A percentile compares a stretch with the other conserved stretches of the same genome.
Evolutionary conservation across 495 filamentous ascomycete genomes (phyloP).

Genomic region (Tuber melanosporum): DNA sequence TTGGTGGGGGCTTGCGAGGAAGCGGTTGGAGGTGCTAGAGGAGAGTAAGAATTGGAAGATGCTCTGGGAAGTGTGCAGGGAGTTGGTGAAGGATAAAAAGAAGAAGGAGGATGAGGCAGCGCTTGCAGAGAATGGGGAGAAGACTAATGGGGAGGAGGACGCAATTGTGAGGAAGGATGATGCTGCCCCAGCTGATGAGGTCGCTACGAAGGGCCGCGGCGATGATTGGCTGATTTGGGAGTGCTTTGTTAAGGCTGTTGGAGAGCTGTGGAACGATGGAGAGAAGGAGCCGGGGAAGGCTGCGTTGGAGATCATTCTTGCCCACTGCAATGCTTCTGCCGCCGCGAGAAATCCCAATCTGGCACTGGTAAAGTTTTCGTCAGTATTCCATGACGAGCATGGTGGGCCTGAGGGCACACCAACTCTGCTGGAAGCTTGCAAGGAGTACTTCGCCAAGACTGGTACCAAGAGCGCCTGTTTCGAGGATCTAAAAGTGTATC

Average conservation of each 20-base stretch:
- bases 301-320: conserved; percentile 39
- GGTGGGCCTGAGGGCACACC: conserved; percentile 42
- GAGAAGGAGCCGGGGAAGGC: conserved; percentile 35
- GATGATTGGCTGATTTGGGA: conserved; percentile 58
- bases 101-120: conserved; percentile 43
- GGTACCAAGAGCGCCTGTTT: conserved; percentile 53
- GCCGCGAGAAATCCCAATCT: conserved; percentile 44
- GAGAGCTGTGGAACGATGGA: conserved; percentile 40
- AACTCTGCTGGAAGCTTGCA: conserved; percentile 46
- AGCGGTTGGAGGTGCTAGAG: conserved; percentile 48
- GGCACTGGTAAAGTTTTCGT: conserved; percentile 39
- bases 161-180: conserved; percentile 6
- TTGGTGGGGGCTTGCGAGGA: conserved; percentile 48
- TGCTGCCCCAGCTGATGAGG: conserved; percentile 23
- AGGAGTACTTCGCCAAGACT: conserved; percentile 50
- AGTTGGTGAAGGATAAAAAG: conserved; percentile 43
- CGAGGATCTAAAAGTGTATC: conserved; percentile 49
- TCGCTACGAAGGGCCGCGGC: conserved; percentile 41
- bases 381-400: conserved; percentile 38
- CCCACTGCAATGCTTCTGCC: conserved; percentile 36
- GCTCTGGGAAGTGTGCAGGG: conserved; percentile 46
- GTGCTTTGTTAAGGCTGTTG: conserved; percentile 41
- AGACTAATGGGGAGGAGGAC: conserved; percentile 12
- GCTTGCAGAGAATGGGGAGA: conserved; percentile 14
- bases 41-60: conserved; percentile 48